Percentiles rank a stretch among this genome's conserved stretches.
Evolutionary conservation across 2,329 filamentous ascomycete species (phyloP).

Genomic region (Apiospora malaysiana): DNA sequence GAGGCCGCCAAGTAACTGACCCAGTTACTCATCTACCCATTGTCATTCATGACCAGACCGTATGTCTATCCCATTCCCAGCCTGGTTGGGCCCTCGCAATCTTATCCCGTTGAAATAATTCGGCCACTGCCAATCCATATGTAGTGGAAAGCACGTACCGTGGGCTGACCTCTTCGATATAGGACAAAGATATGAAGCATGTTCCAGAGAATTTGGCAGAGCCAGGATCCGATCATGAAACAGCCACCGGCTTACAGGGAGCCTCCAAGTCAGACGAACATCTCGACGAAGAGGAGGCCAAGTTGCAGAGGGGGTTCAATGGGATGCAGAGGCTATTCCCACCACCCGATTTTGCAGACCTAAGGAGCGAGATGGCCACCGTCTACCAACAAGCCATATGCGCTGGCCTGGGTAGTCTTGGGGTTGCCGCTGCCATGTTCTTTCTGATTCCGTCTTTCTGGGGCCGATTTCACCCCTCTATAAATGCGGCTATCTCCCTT

Average conservation of each 20-base stretch:
- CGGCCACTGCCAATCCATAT: too few species aligned
- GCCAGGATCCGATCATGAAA: slow-evolving; percentile 44
- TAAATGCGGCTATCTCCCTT: slow-evolving; percentile 32
- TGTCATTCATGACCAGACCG: slow-evolving; percentile 71
- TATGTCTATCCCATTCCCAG: neutral
- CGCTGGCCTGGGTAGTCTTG: slow-evolving; percentile 42
- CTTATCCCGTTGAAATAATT: too few species aligned
- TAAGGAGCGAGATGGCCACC: slow-evolving; percentile 41
- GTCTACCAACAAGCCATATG: slow-evolving; percentile 44
- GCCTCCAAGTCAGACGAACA: slow-evolving; percentile 48
- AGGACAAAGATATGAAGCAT: slow-evolving; percentile 58
- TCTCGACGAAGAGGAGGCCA: slow-evolving; percentile 42
- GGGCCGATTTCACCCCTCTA: slow-evolving; percentile 27
- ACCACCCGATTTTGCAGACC: slow-evolving; percentile 52
- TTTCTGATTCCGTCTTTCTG: slow-evolving; percentile 33
- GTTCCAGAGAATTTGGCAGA: slow-evolving; percentile 43
- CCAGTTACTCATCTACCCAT: slow-evolving; percentile 75
- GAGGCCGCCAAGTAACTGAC: slow-evolving; percentile 71
- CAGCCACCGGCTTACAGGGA: slow-evolving; percentile 45
- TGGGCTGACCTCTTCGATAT: neutral
- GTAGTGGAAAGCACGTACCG: neutral
- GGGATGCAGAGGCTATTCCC: slow-evolving; percentile 53
- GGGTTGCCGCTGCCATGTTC: slow-evolving; percentile 35
- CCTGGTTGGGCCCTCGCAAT: neutral
- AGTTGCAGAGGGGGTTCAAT: slow-evolving; percentile 46